Conservation (phyloP, 352 stramenopile species). For the Phytophthora uliginosa region DNA sequence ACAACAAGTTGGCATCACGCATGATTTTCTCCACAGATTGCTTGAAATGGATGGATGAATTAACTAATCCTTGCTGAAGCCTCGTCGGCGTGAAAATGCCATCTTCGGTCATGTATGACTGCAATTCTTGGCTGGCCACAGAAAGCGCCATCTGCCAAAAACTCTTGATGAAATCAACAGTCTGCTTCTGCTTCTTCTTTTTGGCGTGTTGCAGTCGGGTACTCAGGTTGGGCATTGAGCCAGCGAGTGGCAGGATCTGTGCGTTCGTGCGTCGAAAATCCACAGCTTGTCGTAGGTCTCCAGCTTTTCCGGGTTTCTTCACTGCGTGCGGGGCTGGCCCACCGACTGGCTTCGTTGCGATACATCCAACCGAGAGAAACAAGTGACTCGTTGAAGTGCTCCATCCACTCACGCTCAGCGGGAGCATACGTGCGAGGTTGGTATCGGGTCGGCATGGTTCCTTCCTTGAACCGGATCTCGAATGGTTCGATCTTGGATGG, state of each 20-base stretch:
- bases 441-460: background rate
- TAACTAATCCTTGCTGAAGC: constrained; percentile 9
- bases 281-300: constrained; percentile 8
- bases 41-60: constrained; percentile 12
- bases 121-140: constrained; percentile 1
- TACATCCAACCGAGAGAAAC: constrained; percentile 7
- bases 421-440: background rate
- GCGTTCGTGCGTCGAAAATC: background rate
- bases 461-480: constrained; percentile 1
- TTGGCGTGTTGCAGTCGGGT: constrained; percentile 3
- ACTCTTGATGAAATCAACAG: constrained; percentile 12
- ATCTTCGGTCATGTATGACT: constrained; percentile 12
- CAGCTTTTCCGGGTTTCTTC: constrained; percentile 5
- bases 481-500: constrained; percentile 9
- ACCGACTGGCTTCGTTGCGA: background rate
- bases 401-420: background rate
- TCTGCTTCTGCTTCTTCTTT: constrained; percentile 8
- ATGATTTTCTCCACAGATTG: constrained; percentile 11
- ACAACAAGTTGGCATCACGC: background rate
- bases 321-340: constrained; percentile 5
- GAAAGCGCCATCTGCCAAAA: constrained; percentile 6
- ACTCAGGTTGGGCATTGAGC: constrained; percentile 3
- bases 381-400: background rate
- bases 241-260: background rate
- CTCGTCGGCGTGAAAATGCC: background rate